phyloP scores from a whole-genome alignment of 768 basidiomycete genomes.

The Tylopilus cervinicoccineus region DNA sequence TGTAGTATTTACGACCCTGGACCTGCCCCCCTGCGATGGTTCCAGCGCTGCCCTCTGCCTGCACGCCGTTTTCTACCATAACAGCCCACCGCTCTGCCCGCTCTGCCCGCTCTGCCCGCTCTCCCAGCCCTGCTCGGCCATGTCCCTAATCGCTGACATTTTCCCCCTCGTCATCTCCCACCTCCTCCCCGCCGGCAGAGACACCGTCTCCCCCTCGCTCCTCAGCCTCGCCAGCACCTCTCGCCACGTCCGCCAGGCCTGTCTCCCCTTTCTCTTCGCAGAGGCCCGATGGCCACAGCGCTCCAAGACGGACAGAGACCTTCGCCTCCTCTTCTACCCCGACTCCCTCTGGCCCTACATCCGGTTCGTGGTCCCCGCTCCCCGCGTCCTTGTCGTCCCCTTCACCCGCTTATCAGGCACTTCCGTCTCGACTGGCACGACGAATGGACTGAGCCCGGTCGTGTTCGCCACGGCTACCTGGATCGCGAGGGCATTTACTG shows the following conservation, averaged over 20 bases:
- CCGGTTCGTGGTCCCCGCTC: conserved; percentile 16
- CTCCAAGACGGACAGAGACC: conserved; percentile 22
- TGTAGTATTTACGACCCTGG: conserved; percentile 20
- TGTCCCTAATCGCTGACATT: conserved; percentile 34
- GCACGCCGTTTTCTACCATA: conserved; percentile 4
- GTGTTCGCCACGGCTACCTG: conserved; percentile 30
- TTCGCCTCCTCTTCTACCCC: conserved; percentile 29
- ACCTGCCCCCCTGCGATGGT: conserved; percentile 1
- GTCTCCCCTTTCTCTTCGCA: conserved; percentile 30
- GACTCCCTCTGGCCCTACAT: conserved; percentile 28
- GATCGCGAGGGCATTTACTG: conserved; percentile 32
- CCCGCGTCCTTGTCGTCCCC: no score
- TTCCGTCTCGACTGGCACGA: conserved; percentile 34
- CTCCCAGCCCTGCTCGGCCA: conserved; percentile 2
- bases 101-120: neutral
- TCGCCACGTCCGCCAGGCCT: conserved; percentile 26
- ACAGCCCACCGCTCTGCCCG: neutral
- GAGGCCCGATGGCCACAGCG: conserved; percentile 33
- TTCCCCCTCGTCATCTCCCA: conserved; percentile 32
- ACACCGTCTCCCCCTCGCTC: conserved; percentile 13
- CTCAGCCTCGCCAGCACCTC: conserved; percentile 23
- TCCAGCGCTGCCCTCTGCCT: conserved; percentile 11
- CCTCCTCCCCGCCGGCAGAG: conserved; percentile 7
- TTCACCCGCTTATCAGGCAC: conserved; percentile 21
- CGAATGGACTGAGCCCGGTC: conserved; percentile 34